These are phyloP conservation scores for Penicillium sp. DNA, from an alignment of 2,329 filamentous ascomycete genomes.

Conservation along the genomic window DNA sequence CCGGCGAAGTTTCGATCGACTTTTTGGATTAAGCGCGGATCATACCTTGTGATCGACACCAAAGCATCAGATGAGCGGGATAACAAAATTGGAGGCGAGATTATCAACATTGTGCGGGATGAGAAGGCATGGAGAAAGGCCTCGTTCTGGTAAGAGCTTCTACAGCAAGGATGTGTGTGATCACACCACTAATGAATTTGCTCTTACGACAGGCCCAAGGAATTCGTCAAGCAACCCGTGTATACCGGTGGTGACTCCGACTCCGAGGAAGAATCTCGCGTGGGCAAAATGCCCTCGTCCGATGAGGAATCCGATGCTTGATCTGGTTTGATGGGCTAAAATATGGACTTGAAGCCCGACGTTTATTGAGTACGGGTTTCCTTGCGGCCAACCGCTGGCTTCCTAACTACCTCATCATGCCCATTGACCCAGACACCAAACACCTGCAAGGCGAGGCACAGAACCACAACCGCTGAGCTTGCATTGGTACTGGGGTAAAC, in stretches of 20 bases:
- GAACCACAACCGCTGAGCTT: slow-evolving; percentile 70
- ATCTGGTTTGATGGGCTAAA: slow-evolving; percentile 15
- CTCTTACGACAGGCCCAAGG: slow-evolving; percentile 64
- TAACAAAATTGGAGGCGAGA: slow-evolving; percentile 82
- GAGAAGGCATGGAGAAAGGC: slow-evolving; percentile 91
- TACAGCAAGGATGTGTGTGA: not conserved
- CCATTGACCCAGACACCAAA: slow-evolving; percentile 57
- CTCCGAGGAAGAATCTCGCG: slow-evolving; percentile 75
- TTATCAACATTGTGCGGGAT: slow-evolving; percentile 88
- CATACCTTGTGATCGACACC: slow-evolving; percentile 81
- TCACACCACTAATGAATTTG: slow-evolving; percentile 10
- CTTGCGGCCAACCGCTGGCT: slow-evolving; percentile 11
- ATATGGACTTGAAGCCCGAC: not conserved
- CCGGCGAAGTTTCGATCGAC: slow-evolving; percentile 84
- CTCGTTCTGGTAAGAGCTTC: slow-evolving; percentile 69
- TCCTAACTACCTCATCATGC: slow-evolving; percentile 24
- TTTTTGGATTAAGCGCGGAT: slow-evolving; percentile 88
- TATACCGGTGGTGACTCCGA: slow-evolving; percentile 72
- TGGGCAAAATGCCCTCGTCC: slow-evolving; percentile 82
- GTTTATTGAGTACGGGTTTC: slow-evolving; percentile 27
- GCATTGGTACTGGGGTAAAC: slow-evolving; percentile 76
- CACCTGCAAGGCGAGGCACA: slow-evolving; percentile 67
- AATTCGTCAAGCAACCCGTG: slow-evolving; percentile 66
- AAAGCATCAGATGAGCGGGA: slow-evolving; percentile 64
- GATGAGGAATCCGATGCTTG: slow-evolving; percentile 75